Conservation (phyloP, 257 asterid genomes). For the Penstemon davidsonii region DNA sequence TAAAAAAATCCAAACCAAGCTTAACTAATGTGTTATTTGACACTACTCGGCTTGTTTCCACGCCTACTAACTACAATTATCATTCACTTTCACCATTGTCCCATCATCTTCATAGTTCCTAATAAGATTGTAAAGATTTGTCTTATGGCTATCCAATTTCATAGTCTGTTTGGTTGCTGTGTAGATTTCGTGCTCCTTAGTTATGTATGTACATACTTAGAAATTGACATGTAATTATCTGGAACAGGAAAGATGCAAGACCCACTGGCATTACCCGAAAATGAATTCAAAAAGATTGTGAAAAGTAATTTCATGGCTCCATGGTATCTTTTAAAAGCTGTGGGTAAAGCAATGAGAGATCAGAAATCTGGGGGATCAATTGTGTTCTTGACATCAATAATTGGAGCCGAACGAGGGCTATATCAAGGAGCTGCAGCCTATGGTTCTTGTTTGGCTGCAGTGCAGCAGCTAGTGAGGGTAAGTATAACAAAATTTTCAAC, state of each 20-base stretch:
- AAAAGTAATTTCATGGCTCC: constrained; percentile 70
- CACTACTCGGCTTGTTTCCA: too few species aligned
- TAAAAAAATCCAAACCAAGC: too few species aligned
- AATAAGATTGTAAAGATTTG: background rate
- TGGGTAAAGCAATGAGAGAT: constrained; percentile 72
- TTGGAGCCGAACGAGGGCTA: constrained; percentile 88
- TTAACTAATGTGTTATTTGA: too few species aligned
- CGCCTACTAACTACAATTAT: background rate
- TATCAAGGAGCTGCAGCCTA: constrained; percentile 96
- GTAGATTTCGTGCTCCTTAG: too few species aligned
- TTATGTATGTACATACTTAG: too few species aligned
- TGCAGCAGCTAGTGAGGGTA: constrained; percentile 89
- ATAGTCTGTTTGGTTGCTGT: background rate
- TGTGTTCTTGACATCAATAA: constrained; percentile 65
- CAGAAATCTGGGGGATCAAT: constrained; percentile 83
- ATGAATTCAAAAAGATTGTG: constrained; percentile 73
- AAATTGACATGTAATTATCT: background rate
- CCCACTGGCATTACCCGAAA: constrained; percentile 60
- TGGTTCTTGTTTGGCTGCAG: constrained; percentile 90
- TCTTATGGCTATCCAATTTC: background rate
- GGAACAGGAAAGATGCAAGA: constrained; percentile 86
- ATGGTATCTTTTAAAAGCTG: constrained; percentile 85
- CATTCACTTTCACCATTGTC: background rate
- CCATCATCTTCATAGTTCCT: background rate
- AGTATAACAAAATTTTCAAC: constrained; percentile 27